Percentiles rank a stretch among this genome's conserved stretches.
phyloP scores from a whole-genome alignment of 495 filamentous ascomycete genomes.

The Penicillium cataractarum region DNA sequence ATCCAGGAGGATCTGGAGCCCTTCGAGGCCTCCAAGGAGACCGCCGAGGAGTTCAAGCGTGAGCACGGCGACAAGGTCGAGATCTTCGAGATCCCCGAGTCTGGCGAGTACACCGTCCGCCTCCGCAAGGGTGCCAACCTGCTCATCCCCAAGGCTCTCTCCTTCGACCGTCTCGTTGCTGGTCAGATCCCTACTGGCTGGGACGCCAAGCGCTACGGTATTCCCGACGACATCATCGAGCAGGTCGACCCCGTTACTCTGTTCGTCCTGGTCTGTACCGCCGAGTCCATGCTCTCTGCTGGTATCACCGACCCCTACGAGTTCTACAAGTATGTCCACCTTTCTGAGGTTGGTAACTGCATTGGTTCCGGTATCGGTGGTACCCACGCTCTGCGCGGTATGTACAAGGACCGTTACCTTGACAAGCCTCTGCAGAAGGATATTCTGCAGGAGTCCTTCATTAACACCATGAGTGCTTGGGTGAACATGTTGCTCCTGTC shows the following conservation, averaged over 20 bases:
- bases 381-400: slow-evolving; percentile 85
- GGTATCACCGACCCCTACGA: slow-evolving; percentile 99
- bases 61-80: slow-evolving; percentile 97
- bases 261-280: slow-evolving; percentile 90
- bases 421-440: slow-evolving; percentile 99
- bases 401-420: slow-evolving; percentile 97
- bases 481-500: slow-evolving; percentile 98
- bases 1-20: slow-evolving; percentile 96
- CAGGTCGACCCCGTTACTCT: slow-evolving; percentile 97
- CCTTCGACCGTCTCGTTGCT: slow-evolving; percentile 95
- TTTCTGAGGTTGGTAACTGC: slow-evolving; percentile 98
- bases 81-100: slow-evolving; percentile 93
- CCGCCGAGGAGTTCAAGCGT: slow-evolving; percentile 93
- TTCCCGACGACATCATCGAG: slow-evolving; percentile 95
- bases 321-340: slow-evolving; percentile 99
- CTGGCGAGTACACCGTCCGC: slow-evolving; percentile 90
- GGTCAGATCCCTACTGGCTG: slow-evolving; percentile 97
- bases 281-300: slow-evolving; percentile 83
- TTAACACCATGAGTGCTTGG: slow-evolving; percentile 99
- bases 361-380: slow-evolving; percentile 97
- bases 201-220: slow-evolving; percentile 92
- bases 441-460: slow-evolving; percentile 98
- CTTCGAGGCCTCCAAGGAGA: slow-evolving; percentile 96
- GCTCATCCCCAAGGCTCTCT: slow-evolving; percentile 93
- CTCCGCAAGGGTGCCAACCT: slow-evolving; percentile 93